Base-by-base conservation (phyloP, 306 rosid genomes). In the Abrus precatorius region DNA sequence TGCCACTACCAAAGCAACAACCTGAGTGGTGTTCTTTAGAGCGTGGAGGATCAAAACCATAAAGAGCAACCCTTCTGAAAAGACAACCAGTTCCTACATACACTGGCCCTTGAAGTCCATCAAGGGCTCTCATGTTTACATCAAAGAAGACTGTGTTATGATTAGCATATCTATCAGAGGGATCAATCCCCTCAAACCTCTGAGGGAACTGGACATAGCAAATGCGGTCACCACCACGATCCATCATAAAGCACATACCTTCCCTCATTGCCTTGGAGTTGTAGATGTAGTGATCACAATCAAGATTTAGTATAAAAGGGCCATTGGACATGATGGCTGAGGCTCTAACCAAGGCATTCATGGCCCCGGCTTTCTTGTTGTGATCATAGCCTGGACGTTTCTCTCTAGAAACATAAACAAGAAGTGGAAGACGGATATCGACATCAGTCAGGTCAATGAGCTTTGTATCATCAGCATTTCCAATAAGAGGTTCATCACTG, bases 211-310 rank as follows among this genome's bases (percentile, higher is more conserved):
- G 98, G 72, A 95, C 97, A 67, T 95, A 95, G 84, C 98, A 94
- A 54, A 94, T 41, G 71, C 97, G 94, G 75, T 94, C 98, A 6
- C 98, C 98, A 30, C 98, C 98, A n/a, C 98, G 95, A 74, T 94
- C 98, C 98, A 94, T 94, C 98, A 94, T 92, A 80, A 93, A 91
- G 80, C 97, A 93, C 98, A 93, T 94, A n/a, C 98, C 98, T 86
- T 94, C 98, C 85, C 88, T 92, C 97, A 94, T 90, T 63, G 98
- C 98, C 82, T 90, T 91, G 20, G 98, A 94, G 85, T 94, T 92
- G 76, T 92, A 94, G 77, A 94, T 90, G 48, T 94, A 94, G 74
- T 94, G 98, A 43, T 94, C 98, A 75, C 98, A 94, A 57, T 94
- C 98, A 27, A 94, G 98, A 76, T 94, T 94, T 80, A 94, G 97